phyloP scores from a whole-genome alignment of 2,329 filamentous ascomycete genomes.

The Zymoseptoria ardabiliae region DNA sequence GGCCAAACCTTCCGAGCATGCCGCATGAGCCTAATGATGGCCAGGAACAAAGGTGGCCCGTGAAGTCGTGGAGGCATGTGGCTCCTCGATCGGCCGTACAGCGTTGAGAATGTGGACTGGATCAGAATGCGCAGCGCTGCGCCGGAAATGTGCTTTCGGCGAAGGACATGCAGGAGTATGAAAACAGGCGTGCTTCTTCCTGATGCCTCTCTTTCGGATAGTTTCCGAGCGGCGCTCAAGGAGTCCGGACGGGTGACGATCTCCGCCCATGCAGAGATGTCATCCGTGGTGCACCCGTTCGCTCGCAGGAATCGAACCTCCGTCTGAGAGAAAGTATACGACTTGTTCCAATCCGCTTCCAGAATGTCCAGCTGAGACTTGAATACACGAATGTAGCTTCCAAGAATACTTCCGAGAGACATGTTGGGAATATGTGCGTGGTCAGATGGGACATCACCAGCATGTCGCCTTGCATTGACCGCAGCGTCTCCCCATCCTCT shows the following conservation, averaged over 20 bases:
- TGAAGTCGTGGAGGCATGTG: neutral
- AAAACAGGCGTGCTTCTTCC: constrained; percentile 36
- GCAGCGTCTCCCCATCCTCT: neutral
- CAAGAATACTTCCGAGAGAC: constrained; percentile 12
- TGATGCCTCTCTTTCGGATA: constrained; percentile 6
- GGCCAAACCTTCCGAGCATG: constrained; percentile 47
- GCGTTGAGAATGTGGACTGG: neutral
- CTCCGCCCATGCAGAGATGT: constrained; percentile 22
- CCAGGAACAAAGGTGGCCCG: constrained; percentile 25
- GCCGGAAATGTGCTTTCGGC: constrained; percentile 35
- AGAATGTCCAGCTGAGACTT: constrained; percentile 1
- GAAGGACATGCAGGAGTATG: constrained; percentile 41
- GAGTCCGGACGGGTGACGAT: constrained; percentile 18
- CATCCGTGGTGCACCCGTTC: constrained; percentile 13
- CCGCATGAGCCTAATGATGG: constrained; percentile 42
- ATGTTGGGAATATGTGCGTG: neutral
- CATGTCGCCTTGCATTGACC: neutral
- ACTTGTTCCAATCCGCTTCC: constrained; percentile 10
- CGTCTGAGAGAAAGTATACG: constrained; percentile 3
- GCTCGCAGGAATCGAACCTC: constrained; percentile 11
- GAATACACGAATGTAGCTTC: constrained; percentile 12
- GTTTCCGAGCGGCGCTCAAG: constrained; percentile 13
- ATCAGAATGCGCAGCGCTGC: constrained; percentile 39
- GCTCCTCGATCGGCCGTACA: neutral
- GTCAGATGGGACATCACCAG: neutral